Base-by-base conservation (phyloP, 352 stramenopile genomes). In the Thalassiosira mediterranea region DNA sequence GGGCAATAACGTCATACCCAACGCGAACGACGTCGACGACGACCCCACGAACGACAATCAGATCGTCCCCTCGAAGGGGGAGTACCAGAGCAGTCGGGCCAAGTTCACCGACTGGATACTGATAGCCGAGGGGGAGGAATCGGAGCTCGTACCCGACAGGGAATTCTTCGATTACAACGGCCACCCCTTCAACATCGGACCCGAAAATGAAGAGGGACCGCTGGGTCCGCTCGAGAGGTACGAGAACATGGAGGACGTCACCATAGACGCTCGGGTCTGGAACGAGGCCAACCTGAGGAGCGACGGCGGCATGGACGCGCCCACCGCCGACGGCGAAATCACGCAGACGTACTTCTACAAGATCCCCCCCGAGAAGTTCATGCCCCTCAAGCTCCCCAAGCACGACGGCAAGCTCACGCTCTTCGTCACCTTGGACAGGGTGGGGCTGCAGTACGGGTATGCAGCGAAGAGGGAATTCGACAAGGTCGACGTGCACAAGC, bases 211-310 rank as follows among this genome's bases (percentile, higher is more conserved):
- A 15, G 52, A 11, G 15, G 48, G 47, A 21, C 46, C 61, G 38
- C 38, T 64, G 23, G 38, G 51, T 21, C 10, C 23, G 11, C 32
- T 56, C 28, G 13, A 34, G 11, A 15, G 19, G 46, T 70, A 57
- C 17, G 40, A 72, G 21, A 54, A 67, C 51, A 51, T 58, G 51
- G 64, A 74, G 32, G 52, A 74, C 23, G 64, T 74, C 3, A 67
- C 34, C 8, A 23, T 67, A 5, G 52, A 49, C 17, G 51, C 53
- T n/a, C 13, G 21, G 17, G 26, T 66, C 4, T 52, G 38, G 25
- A 72, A 72, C 15, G 32, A 5, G 8, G n/a, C 7, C 15, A 34
- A 19, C 19, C 15, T 62, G 3, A 19, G 47, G 3, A 7, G 0
- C 1, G 48, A 72, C 13, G 62, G 62, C 8, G 51, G 62, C 1